phyloP scores from a whole-genome alignment of 140 eudicot genomes.

The Bidens hawaiensis region DNA sequence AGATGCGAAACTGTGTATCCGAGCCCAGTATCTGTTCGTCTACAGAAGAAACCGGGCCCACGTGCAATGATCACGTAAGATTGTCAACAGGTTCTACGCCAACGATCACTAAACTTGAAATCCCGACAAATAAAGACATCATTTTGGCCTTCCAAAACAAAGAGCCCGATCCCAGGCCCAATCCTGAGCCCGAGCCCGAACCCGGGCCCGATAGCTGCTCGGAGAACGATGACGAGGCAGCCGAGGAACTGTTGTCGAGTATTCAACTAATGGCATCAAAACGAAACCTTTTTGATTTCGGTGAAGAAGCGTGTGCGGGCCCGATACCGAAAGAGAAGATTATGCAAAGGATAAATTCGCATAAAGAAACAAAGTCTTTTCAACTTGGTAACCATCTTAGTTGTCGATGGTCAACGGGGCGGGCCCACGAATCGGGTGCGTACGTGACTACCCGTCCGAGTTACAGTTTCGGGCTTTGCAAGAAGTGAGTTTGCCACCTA shows the following conservation, averaged over 20 bases:
- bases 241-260: slow-evolving; percentile 54
- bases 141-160: slow-evolving; percentile 39
- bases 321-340: slow-evolving; percentile 15
- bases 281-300: slow-evolving; percentile 45
- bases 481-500: slow-evolving; percentile 47
- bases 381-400: slow-evolving; percentile 44
- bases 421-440: slow-evolving; percentile 68
- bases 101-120: slow-evolving; percentile 40
- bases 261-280: slow-evolving; percentile 47
- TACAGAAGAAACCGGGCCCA: slow-evolving; percentile 25
- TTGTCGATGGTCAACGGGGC: slow-evolving; percentile 54
- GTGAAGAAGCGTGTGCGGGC: slow-evolving; percentile 31
- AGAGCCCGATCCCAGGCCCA: slow-evolving; percentile 14
- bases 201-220: slow-evolving; percentile 22
- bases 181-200: not conserved
- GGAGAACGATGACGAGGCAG: slow-evolving; percentile 45
- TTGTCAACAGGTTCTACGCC: slow-evolving; percentile 16
- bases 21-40: slow-evolving; percentile 38
- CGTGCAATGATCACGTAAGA: slow-evolving; percentile 12
- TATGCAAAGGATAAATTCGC: slow-evolving; percentile 15
- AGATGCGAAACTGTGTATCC: slow-evolving; percentile 41
- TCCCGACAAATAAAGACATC: slow-evolving; percentile 46
- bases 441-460: slow-evolving; percentile 58
- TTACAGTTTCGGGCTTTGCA: slow-evolving; percentile 55
- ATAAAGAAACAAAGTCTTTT: slow-evolving; percentile 30